Evolutionary conservation across 2,329 filamentous ascomycete species (phyloP).

Genomic region (Pseudocercospora ulei): DNA sequence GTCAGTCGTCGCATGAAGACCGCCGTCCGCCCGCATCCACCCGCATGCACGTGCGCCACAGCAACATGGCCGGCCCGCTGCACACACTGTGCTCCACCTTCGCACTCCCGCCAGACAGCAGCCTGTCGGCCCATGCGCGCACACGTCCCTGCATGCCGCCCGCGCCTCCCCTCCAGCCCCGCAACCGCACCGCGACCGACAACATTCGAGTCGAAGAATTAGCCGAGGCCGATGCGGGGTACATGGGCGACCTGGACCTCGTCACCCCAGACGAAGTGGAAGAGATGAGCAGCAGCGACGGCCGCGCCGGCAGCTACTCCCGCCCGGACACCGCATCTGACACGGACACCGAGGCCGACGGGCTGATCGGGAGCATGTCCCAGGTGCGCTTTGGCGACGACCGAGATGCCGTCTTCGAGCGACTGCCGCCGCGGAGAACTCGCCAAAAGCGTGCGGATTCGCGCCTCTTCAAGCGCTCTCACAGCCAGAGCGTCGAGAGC

Average conservation of each 20-base stretch:
- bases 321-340: constrained; percentile 27
- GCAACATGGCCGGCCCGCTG: constrained; percentile 19
- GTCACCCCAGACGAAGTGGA: constrained; percentile 37
- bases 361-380: constrained; percentile 20
- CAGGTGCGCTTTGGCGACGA: constrained; percentile 23
- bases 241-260: constrained; percentile 38
- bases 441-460: constrained; percentile 34
- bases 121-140: constrained; percentile 23
- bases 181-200: constrained; percentile 21
- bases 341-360: constrained; percentile 16
- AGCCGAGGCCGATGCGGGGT: constrained; percentile 32
- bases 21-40: too few species aligned
- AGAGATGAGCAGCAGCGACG: constrained; percentile 26
- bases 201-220: constrained; percentile 40
- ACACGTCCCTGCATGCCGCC: constrained; percentile 30
- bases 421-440: constrained; percentile 33
- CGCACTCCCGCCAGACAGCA: constrained; percentile 24
- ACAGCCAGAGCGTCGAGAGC: constrained; percentile 41
- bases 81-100: constrained; percentile 23
- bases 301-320: constrained; percentile 25
- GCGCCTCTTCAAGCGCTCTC: constrained; percentile 39
- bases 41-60: constrained; percentile 8
- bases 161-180: constrained; percentile 19
- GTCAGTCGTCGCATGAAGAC: constrained; percentile 4
- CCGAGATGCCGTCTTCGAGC: constrained; percentile 24